phyloP scores from a whole-genome alignment of 768 basidiomycete genomes.

The Boletus vinaceobasis region DNA sequence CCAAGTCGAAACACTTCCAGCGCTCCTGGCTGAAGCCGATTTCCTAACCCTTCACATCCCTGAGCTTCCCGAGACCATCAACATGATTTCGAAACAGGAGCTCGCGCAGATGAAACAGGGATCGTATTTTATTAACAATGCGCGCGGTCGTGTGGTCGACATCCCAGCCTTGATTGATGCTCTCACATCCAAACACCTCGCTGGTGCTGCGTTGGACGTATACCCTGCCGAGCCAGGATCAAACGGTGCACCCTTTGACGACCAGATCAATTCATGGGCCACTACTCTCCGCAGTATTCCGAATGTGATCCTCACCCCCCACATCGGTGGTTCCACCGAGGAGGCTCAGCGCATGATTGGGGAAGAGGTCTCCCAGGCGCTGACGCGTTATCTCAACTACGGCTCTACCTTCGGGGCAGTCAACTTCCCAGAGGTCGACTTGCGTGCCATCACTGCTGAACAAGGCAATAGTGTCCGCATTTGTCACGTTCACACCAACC shows the following conservation, averaged over 20 bases:
- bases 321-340: conserved; percentile 98
- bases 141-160: conserved; percentile 93
- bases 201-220: conserved; percentile 87
- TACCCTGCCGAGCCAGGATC: conserved; percentile 91
- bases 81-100: conserved; percentile 81
- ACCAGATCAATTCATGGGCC: conserved; percentile 84
- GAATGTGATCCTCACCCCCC: conserved; percentile 96
- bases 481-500: conserved; percentile 94
- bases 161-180: conserved; percentile 85
- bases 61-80: conserved; percentile 91
- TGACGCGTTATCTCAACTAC: conserved; percentile 87
- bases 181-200: conserved; percentile 82
- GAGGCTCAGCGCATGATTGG: conserved; percentile 98
- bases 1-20: conserved; percentile 76
- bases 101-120: conserved; percentile 92
- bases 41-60: conserved; percentile 97
- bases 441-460: conserved; percentile 86
- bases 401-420: conserved; percentile 90
- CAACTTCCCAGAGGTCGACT: conserved; percentile 98
- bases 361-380: conserved; percentile 83
- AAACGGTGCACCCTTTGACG: conserved; percentile 88
- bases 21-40: conserved; percentile 76
- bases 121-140: conserved; percentile 95
- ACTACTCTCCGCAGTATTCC: conserved; percentile 68
- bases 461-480: conserved; percentile 80